phyloP scores from a whole-genome alignment of 2,329 filamentous ascomycete genomes.

The Pseudopithomyces maydicus region DNA sequence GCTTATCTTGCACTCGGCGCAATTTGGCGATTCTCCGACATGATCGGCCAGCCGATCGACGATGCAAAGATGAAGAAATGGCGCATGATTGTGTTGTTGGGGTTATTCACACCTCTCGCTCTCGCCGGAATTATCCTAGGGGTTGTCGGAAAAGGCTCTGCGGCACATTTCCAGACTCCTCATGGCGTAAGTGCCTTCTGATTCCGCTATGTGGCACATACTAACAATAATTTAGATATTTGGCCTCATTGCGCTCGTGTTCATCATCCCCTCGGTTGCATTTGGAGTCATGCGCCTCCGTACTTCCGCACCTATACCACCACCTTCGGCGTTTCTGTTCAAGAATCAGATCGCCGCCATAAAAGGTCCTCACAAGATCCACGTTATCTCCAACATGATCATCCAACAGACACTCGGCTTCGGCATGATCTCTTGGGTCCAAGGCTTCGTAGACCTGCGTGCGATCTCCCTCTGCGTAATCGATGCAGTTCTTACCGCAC shows the following conservation, averaged over 20 bases:
- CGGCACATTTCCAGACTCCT: constrained; percentile 26
- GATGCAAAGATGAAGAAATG: constrained; percentile 31
- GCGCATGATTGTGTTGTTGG: constrained; percentile 24
- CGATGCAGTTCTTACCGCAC: constrained; percentile 30
- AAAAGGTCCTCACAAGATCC: constrained; percentile 29
- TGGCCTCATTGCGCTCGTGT: constrained; percentile 26
- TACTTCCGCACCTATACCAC: constrained; percentile 23
- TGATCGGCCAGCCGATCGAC: constrained; percentile 29
- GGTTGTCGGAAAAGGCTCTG: constrained; percentile 31
- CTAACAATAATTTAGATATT: constrained; percentile 22
- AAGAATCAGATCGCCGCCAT: constrained; percentile 26
- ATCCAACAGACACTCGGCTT: constrained; percentile 24
- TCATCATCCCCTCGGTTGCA: constrained; percentile 24
- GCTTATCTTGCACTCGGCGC: constrained; percentile 32
- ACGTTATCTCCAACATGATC: constrained; percentile 25
- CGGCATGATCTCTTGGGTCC: constrained; percentile 24
- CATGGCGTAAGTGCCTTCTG: constrained; percentile 26
- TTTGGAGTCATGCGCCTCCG: constrained; percentile 26
- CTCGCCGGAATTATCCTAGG: constrained; percentile 27
- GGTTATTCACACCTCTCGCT: constrained; percentile 21
- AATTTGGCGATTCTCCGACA: constrained; percentile 28
- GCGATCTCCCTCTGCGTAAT: constrained; percentile 32
- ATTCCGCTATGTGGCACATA: not conserved
- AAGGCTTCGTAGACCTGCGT: constrained; percentile 29
- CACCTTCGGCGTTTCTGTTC: constrained; percentile 21